Evolutionary conservation across 2,329 filamentous ascomycete genomes (phyloP), one percentile per base, ranked within the genome.

Genomic region (Diaporthe caulivora): DNA sequence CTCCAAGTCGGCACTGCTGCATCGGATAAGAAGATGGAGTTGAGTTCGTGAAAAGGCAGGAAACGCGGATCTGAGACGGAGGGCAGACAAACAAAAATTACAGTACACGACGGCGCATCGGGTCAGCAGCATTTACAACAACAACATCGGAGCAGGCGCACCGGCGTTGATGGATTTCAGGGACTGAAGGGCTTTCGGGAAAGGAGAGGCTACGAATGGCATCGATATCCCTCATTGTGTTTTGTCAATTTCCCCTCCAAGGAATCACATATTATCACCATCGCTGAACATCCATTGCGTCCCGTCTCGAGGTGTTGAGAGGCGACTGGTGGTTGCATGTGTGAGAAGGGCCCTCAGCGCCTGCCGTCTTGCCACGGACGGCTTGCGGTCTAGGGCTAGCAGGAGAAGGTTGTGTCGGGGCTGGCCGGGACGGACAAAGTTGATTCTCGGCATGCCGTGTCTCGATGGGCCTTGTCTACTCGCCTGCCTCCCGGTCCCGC

Each of bases 171-270:
- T 49, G 60, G 24, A 24, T 24, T 65, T 49, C 24, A 6, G 10
- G n/a, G n/a, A n/a, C n/a, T n/a, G n/a, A n/a, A n/a, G 42, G 26
- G 40, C 40, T n/a, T 31, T 9, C 10, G 31, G 55, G n/a, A 49
- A 49, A n/a, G n/a, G n/a, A 15, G 29, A 42, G 57, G 40, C 21
- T 4, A 42, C 26, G 42, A 24, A 62, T 40, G 64, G 26, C 47
- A 72, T 64, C 44, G 72, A 73, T 73, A 73, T 73, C 67, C 67
- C 65, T 71, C 49, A 44, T 54, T 54, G 6, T 54, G 51, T n/a
- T 73, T 60, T 47, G 18, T 47, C 49, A n/a, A 3, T 7, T 29
- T 34, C 6, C 17, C 40, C 24, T 9, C 18, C 7, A 47, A 64
- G 26, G 47, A n/a, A n/a, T n/a, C 40, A 42, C 18, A 34, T 26